Conservation (phyloP, 345 rosid species). For the Citrus medica region DNA sequence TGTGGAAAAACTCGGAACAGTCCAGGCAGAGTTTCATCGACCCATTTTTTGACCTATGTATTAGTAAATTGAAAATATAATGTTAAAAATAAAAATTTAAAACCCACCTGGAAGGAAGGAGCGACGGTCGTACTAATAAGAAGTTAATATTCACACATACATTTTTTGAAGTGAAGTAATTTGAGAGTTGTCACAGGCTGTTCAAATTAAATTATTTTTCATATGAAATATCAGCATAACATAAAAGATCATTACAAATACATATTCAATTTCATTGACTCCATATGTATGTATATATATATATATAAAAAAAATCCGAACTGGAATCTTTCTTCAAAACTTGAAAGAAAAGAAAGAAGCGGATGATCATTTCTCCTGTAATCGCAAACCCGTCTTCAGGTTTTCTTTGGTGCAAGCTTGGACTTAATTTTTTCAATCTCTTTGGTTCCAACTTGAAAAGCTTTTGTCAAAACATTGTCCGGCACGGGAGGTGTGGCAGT, state of each 20-base stretch:
- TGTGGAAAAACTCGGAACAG: no score
- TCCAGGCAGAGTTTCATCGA: no score
- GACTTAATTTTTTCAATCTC: slow-evolving; percentile 49
- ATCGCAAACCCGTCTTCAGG: neutral
- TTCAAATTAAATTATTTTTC: neutral
- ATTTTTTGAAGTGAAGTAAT: no score
- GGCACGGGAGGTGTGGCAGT: slow-evolving; percentile 50
- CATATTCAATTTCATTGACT: neutral
- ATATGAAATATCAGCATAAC: neutral
- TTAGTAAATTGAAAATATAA: no score
- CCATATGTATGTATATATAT: neutral
- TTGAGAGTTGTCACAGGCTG: no score
- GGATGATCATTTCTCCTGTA: neutral
- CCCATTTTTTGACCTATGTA: no score
- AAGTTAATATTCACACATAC: no score
- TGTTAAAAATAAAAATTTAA: no score
- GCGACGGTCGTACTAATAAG: no score
- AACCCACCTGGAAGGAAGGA: no score
- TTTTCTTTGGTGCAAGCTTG: slow-evolving; percentile 52
- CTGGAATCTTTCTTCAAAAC: neutral
- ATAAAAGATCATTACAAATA: neutral
- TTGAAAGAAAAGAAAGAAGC: neutral
- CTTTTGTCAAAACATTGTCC: slow-evolving; percentile 52
- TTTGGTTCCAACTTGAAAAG: slow-evolving; percentile 60
- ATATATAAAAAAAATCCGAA: neutral